Base-by-base conservation (phyloP, 176 grass and related monocot species). In the Elaeis guineensis region DNA sequence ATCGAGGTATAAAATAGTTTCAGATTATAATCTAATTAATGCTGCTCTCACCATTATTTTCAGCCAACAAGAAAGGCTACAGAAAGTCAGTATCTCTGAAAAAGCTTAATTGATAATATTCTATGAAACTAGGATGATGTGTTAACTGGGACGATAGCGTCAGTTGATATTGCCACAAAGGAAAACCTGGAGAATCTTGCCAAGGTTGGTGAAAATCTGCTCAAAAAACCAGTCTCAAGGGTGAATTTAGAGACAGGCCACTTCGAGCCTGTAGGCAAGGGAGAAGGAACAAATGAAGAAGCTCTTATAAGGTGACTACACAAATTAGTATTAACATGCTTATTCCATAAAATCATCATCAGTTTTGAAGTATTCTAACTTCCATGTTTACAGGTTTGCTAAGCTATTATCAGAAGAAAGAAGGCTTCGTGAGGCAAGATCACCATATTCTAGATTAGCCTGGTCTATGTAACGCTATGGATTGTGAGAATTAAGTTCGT, bases 151-250 rank as follows among this genome's bases (percentile, higher is more conserved):
- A 79, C 62, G n/a, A 59, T 74, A 25, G 67, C 83, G 8, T 90
- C 77, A 0, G 68, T 95, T 61, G 90, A 95, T 67, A 56, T 87
- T 62, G 77, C 86, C 4, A 84, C 86, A 5, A 82, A 84, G 56
- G 77, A 90, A 61, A 95, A 90, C 72, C 55, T 95, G 63, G 56
- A 79, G 71, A 86, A 75, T 61, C 81, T 95, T 69, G 86, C 75
- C 16, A 55, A 61, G 15, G 58, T 73, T 22, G 86, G 77, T 30
- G 67, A 82, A 50, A 54, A 65, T 12, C 70, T 95, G 25, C 64
- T 95, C 21, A 81, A 84, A 55, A 82, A 90, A 77, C 79, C 83
- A 8, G 80, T 95, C 54, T 86, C 77, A 6, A 85, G 75, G 64
- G 80, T 66, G 56, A 95, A 90, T 56, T 63, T 90, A 19, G 86